These are phyloP conservation scores for Mycena galopus DNA, from an alignment of 768 basidiomycete species.

Conservation along the genomic window DNA sequence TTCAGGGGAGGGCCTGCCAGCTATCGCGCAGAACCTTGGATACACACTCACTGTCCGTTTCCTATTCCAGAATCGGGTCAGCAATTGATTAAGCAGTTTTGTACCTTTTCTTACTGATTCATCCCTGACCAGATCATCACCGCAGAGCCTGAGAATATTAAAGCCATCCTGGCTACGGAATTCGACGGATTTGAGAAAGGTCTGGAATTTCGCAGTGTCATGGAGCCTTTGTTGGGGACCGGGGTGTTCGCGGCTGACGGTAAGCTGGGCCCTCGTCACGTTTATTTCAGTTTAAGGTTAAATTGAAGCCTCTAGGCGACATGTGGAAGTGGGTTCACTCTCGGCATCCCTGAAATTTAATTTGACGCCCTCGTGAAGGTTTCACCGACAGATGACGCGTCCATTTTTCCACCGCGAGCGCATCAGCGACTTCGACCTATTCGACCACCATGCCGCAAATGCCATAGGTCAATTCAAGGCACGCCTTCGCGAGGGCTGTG, in stretches of 20 bases:
- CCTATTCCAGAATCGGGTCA: conserved; percentile 23
- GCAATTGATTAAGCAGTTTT: neutral
- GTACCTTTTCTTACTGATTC: neutral
- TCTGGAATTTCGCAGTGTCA: conserved; percentile 20
- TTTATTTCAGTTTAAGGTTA: too few species aligned
- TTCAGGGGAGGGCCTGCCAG: conserved; percentile 2
- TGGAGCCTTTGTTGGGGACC: conserved; percentile 59
- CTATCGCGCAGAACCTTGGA: neutral
- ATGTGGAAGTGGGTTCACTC: conserved; percentile 79
- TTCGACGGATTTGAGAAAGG: conserved; percentile 63
- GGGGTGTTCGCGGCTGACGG: conserved; percentile 76
- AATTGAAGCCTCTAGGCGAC: conserved; percentile 42
- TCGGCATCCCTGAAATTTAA: neutral
- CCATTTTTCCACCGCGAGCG: conserved; percentile 77
- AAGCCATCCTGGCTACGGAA: conserved; percentile 61
- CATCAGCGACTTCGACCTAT: conserved; percentile 73
- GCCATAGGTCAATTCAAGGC: conserved; percentile 58
- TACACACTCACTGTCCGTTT: conserved; percentile 20
- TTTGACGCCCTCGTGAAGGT: conserved; percentile 45
- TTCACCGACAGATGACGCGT: conserved; percentile 76
- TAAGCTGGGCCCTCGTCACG: too few species aligned
- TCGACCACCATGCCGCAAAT: conserved; percentile 67
- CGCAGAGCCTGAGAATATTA: conserved; percentile 62
- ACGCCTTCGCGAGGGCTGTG: conserved; percentile 59
- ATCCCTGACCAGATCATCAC: conserved; percentile 53